Evolutionary conservation across 192 early-diverging fungal species (phyloP), one percentile per base, ranked within the genome.

Genomic region (Rhizophagus prolifer): DNA sequence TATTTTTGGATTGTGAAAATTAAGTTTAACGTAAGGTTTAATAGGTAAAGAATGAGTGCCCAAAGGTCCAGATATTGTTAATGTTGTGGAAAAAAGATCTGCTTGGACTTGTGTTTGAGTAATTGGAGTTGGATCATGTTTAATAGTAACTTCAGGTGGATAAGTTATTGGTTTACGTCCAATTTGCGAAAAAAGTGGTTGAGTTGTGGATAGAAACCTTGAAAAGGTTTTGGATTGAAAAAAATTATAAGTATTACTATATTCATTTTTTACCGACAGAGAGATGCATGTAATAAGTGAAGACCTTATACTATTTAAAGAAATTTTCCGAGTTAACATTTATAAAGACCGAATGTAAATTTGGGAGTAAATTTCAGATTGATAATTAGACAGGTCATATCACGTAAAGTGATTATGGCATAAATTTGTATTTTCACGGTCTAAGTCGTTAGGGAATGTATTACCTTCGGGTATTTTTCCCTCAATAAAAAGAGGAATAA

Each of bases 1-100:
- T 38, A 21, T 80, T n/a, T 25, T 14, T 12, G 31, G 25, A 23
- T 62, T 58, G 26, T 76, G 64, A 65, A 82, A 78, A 13, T 74
- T 73, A 21, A 94, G 58, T 26, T 82, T 72, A 36, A 97, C 90
- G 79, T 88, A 99, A n/a, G 94, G 92, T 70, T 92, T 90, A 65
- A 99, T 89, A 1, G 95, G 91, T 84, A 95, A 83, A 21, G 76
- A 77, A 23, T 94, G 89, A n/a, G 87, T 82, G 26, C 95, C 97
- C 7, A 94, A 77, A 1, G 96, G 95, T 1, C 97, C 97, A 0
- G 75, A 91, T 28, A 99, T 92, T 66, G 81, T 85, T 23, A 97
- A 81, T 25, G 83, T 88, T 2, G 90, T 90, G 71, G 89, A 91
- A 79, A 89, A 76, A 12, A 87, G 78, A 69, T 90, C 88, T 9